Evolutionary conservation across 164 flowering plant genomes (phyloP).

Genomic region (Echeveria elegans): DNA sequence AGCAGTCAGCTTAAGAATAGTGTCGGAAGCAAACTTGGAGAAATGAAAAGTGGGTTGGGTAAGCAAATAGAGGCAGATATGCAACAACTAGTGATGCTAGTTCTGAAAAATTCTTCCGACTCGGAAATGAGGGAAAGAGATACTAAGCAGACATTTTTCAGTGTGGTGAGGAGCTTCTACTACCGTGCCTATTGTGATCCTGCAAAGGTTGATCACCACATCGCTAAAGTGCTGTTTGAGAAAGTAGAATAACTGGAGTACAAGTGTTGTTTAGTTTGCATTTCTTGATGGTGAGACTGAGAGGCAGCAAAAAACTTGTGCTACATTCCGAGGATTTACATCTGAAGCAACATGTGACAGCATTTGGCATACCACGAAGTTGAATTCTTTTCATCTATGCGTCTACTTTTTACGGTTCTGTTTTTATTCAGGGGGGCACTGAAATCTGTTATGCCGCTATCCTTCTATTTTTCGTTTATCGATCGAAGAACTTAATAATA

Average conservation of each 20-base stretch:
- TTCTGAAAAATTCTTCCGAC: conserved; percentile 21
- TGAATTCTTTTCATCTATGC: too few species aligned
- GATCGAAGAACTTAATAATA: too few species aligned
- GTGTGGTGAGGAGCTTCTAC: conserved; percentile 52
- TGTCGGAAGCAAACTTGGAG: neutral
- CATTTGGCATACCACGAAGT: too few species aligned
- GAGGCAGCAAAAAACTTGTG: neutral
- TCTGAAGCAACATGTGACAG: neutral
- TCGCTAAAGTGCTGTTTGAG: conserved; percentile 62
- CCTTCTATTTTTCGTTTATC: too few species aligned
- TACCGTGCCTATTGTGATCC: conserved; percentile 44
- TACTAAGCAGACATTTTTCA: conserved; percentile 44
- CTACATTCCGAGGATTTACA: neutral
- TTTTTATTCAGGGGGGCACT: too few species aligned
- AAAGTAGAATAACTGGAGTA: conserved; percentile 35
- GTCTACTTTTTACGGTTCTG: too few species aligned
- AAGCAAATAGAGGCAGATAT: conserved; percentile 40
- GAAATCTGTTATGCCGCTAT: too few species aligned
- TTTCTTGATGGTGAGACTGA: neutral
- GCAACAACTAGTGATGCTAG: conserved; percentile 52
- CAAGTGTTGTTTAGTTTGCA: too few species aligned
- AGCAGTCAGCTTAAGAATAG: neutral
- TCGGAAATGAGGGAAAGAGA: conserved; percentile 25
- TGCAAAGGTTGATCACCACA: conserved; percentile 36
- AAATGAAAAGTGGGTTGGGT: neutral